Evolutionary conservation across 2,329 filamentous ascomycete species (phyloP).

Genomic region (Apiospora kogelbergensis): DNA sequence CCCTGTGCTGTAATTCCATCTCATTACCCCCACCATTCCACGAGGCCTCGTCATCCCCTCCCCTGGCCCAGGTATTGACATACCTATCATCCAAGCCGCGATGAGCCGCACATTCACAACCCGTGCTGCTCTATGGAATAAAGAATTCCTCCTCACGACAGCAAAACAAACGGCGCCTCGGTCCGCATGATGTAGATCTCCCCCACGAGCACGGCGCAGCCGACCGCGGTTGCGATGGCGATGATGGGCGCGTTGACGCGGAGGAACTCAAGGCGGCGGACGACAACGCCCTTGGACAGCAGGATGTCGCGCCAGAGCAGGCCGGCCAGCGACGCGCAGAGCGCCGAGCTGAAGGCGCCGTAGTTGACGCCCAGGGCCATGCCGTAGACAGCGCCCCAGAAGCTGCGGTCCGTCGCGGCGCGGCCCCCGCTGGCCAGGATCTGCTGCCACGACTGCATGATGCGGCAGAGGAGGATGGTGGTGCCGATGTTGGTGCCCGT

Average conservation of each 20-base stretch:
- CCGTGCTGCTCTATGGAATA: no score
- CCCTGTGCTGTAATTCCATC: no score
- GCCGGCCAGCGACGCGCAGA: conserved; percentile 71
- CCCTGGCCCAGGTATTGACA: no score
- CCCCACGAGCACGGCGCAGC: conserved; percentile 53
- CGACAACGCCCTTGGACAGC: conserved; percentile 64
- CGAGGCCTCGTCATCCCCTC: no score
- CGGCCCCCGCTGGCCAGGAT: conserved; percentile 50
- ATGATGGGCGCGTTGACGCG: conserved; percentile 71
- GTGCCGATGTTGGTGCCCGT: conserved; percentile 77
- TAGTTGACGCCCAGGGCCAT: conserved; percentile 77
- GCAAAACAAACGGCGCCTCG: not conserved
- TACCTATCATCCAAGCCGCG: no score
- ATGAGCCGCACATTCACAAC: no score
- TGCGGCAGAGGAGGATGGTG: conserved; percentile 69
- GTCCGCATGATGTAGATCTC: conserved; percentile 55
- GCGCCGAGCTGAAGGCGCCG: conserved; percentile 70
- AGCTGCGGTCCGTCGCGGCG: conserved; percentile 61
- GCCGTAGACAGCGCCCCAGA: conserved; percentile 73
- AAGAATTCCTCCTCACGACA: not conserved
- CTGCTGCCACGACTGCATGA: conserved; percentile 66
- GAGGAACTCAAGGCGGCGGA: conserved; percentile 64
- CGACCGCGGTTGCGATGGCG: conserved; percentile 64
- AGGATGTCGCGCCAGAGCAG: conserved; percentile 74
- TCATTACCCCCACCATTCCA: no score